phyloP scores from a whole-genome alignment of 2,329 filamentous ascomycete species.

The Diaporthe sp. region DNA sequence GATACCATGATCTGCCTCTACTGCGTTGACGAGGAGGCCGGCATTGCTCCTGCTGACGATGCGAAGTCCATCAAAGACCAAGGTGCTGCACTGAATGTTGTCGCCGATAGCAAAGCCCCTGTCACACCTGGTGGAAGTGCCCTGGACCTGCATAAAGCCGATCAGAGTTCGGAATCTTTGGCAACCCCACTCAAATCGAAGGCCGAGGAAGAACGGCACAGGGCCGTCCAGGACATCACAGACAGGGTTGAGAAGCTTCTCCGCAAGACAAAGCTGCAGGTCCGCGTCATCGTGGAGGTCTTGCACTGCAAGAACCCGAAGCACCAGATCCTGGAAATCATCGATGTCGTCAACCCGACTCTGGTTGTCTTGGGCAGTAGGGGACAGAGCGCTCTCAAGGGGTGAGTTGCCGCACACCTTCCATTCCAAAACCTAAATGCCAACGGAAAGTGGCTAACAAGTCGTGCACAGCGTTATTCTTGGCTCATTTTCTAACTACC shows the following conservation, averaged over 20 bases:
- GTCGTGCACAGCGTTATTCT: slow-evolving; percentile 78
- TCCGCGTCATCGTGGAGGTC: slow-evolving; percentile 93
- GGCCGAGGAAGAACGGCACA: slow-evolving; percentile 82
- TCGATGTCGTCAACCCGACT: slow-evolving; percentile 91
- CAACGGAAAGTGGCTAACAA: slow-evolving; percentile 47
- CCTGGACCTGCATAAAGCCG: slow-evolving; percentile 47
- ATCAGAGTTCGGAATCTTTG: slow-evolving; percentile 17
- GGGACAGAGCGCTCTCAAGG: slow-evolving; percentile 91
- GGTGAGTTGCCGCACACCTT: slow-evolving; percentile 66
- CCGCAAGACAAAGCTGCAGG: slow-evolving; percentile 91
- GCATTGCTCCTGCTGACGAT: slow-evolving; percentile 74
- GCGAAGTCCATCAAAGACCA: slow-evolving; percentile 82
- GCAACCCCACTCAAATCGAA: slow-evolving; percentile 49
- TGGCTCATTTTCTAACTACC: slow-evolving; percentile 96
- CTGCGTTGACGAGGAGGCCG: slow-evolving; percentile 89
- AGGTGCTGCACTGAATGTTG: slow-evolving; percentile 76
- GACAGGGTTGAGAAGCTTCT: slow-evolving; percentile 86
- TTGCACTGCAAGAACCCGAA: slow-evolving; percentile 98
- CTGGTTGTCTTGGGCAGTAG: slow-evolving; percentile 93
- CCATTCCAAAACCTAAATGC: neutral
- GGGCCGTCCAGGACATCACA: slow-evolving; percentile 86
- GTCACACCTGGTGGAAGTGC: slow-evolving; percentile 43
- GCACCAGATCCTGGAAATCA: slow-evolving; percentile 96
- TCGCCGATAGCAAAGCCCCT: slow-evolving; percentile 60
- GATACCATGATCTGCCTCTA: slow-evolving; percentile 95